Percentiles rank a stretch among this genome's conserved stretches.
These are phyloP conservation scores for Stachybotrys elegans DNA, from an alignment of 2,329 filamentous ascomycete species.

Conservation along the genomic window DNA sequence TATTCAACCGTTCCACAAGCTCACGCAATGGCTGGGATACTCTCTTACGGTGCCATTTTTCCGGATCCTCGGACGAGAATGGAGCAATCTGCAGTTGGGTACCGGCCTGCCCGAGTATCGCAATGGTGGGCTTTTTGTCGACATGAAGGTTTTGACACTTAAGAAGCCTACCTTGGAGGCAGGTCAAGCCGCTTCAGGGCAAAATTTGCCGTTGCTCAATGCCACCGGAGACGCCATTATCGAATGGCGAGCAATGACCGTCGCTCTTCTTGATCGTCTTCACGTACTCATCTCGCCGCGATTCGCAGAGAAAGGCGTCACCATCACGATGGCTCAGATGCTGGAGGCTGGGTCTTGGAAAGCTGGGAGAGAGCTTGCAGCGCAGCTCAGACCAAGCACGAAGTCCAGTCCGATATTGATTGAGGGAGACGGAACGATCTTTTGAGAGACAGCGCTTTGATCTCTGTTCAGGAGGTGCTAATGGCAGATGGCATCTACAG, in stretches of 20 bases:
- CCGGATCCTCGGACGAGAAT: constrained; percentile 44
- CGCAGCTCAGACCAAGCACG: constrained; percentile 71
- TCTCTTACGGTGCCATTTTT: constrained; percentile 64
- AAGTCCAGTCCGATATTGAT: constrained; percentile 82
- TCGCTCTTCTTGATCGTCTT: constrained; percentile 49
- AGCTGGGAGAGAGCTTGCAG: constrained; percentile 74
- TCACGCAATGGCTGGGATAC: constrained; percentile 71
- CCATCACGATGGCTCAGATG: constrained; percentile 43
- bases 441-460: no score
- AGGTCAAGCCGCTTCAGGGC: constrained; percentile 35
- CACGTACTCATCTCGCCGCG: constrained; percentile 34
- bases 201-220: constrained; percentile 45
- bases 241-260: constrained; percentile 56
- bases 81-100: constrained; percentile 48
- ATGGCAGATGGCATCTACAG: background rate
- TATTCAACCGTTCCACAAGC: constrained; percentile 53
- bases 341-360: constrained; percentile 52
- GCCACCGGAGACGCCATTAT: constrained; percentile 53
- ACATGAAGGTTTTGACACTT: constrained; percentile 46
- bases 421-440: constrained; percentile 74
- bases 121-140: constrained; percentile 66
- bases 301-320: constrained; percentile 26
- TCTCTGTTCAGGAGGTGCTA: no score
- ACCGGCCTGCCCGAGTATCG: constrained; percentile 69
- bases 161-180: constrained; percentile 38